phyloP scores from a whole-genome alignment of 202 grass and related monocot species.

The Cymbopogon flexuosus region DNA sequence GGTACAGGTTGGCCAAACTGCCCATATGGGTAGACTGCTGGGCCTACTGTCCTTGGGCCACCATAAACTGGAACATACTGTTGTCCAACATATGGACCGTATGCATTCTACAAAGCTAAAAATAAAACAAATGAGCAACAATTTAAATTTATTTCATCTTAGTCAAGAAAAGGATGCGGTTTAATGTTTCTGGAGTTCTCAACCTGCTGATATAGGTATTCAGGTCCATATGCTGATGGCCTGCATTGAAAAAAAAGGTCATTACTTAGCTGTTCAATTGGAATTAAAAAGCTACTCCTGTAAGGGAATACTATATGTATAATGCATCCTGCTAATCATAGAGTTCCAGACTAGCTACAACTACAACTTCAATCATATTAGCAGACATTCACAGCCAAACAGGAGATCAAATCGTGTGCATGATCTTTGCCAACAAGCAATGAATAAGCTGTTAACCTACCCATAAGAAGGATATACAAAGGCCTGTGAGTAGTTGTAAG shows the following conservation, averaged over 20 bases:
- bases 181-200: conserved; percentile 31
- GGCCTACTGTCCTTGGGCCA: conserved; percentile 46
- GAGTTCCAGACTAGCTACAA: conserved; percentile 39
- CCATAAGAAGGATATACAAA: conserved; percentile 60
- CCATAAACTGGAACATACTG: conserved; percentile 60
- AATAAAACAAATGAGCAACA: conserved; percentile 42
- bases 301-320: background rate
- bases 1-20: conserved; percentile 51
- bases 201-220: conserved; percentile 69
- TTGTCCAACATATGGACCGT: conserved; percentile 57
- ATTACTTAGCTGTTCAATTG: conserved; percentile 26
- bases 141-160: background rate
- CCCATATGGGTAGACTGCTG: conserved; percentile 60
- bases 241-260: conserved; percentile 45
- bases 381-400: conserved; percentile 39
- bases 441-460: conserved; percentile 52
- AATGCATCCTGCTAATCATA: conserved; percentile 31
- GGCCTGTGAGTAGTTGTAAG: conserved; percentile 62
- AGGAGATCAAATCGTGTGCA: conserved; percentile 31
- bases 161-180: background rate
- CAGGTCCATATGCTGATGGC: conserved; percentile 61
- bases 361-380: conserved; percentile 41
- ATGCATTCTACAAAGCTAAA: conserved; percentile 72
- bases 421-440: conserved; percentile 41
- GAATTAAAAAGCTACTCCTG: conserved; percentile 26